These are phyloP conservation scores for Phycomyces blakesleeanus DNA, from an alignment of 192 early-diverging fungal genomes.

Conservation along the genomic window DNA sequence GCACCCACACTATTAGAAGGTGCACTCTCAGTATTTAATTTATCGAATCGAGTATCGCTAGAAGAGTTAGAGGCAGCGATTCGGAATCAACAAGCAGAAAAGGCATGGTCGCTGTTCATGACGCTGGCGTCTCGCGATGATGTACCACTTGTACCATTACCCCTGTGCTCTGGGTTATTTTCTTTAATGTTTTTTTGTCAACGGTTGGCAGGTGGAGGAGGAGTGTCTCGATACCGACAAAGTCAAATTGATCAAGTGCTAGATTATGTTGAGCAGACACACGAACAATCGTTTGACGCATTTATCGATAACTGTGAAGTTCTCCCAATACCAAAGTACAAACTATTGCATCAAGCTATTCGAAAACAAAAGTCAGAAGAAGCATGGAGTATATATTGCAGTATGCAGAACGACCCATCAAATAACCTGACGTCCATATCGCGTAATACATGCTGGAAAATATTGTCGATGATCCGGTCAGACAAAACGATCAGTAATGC, in stretches of 20 bases:
- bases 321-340: conserved; percentile 19
- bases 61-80: conserved; percentile 13
- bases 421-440: not conserved
- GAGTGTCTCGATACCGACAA: conserved; percentile 1
- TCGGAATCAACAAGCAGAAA: conserved; percentile 14
- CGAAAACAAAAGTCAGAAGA: not conserved
- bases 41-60: conserved; percentile 2
- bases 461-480: not conserved
- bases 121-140: conserved; percentile 11
- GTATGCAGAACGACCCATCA: conserved; percentile 6
- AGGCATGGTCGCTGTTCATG: conserved; percentile 19
- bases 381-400: conserved; percentile 17
- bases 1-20: not conserved
- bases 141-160: conserved; percentile 8
- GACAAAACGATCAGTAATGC: not conserved
- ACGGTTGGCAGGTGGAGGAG: not conserved
- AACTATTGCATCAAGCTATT: conserved; percentile 14
- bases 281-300: not conserved
- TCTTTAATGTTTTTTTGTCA: conserved; percentile 12
- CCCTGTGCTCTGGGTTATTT: conserved; percentile 14
- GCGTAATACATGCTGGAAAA: conserved; percentile 5
- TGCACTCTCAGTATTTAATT: conserved; percentile 6
- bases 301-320: conserved; percentile 7
- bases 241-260: conserved; percentile 19
- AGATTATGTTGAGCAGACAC: conserved; percentile 7